Base-by-base conservation (phyloP, 306 rosid species). In the Carpinus fangiana region DNA sequence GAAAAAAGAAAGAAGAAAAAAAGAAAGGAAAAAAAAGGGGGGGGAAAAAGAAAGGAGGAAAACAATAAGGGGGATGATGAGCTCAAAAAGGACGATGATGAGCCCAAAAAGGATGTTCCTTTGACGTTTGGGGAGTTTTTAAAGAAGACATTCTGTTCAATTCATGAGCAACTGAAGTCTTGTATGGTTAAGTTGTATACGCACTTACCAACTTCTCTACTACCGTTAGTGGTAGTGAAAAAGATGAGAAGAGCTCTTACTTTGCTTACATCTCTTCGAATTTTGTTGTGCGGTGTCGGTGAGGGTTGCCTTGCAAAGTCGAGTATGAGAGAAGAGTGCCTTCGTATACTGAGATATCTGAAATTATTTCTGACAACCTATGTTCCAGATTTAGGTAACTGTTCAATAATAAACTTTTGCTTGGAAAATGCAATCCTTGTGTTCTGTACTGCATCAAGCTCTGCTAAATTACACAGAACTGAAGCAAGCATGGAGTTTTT, bases 121-220 rank as follows among this genome's bases (percentile, higher is more conserved):
- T 1, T 70, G 82, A 78, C 85, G 4, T 60, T 87, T 20, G 83
- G 77, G 66, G 71, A 83, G 53, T 87, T 54, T 76, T 52, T 84
- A 23, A 77, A n/a, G 82, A 28, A 68, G 7, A 82, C 10, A 8
- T 83, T 86, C 34, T 20, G 43, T 23, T 50, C 7, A 53, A 52
- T 83, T 10, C 43, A 21, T 20, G 69, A 31, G 50, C 55, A 62
- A 45, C 81, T 90, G 12, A 55, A 66, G 18, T 9, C 8, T 16
- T 61, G 26, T 36, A 68, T 74, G 76, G 41, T 57, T 50, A 74
- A 28, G 69, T 69, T 88, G 70, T 85, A 28, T 31, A 87, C 86
- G 0, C 90, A 91, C 62, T 12, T 89, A n/a, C 96, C 92, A 50
- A 87, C 91, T 21, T 78, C 84, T 57, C 36, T 75, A 17, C 59